Conservation (phyloP, 2,329 filamentous ascomycete species). For the Podosphaera xanthii region DNA sequence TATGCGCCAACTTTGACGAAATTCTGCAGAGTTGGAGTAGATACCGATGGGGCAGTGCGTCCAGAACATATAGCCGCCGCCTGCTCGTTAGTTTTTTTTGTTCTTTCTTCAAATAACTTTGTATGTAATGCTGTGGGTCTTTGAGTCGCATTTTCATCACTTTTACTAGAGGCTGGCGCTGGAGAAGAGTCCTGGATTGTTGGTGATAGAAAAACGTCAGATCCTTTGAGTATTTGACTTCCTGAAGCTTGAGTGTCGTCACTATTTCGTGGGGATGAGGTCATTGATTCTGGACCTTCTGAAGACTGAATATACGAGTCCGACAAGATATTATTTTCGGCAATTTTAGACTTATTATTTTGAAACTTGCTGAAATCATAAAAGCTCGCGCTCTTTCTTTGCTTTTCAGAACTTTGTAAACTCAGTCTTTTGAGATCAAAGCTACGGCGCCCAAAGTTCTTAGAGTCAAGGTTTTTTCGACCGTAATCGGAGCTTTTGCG, state of each 20-base stretch:
- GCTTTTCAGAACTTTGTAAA: slow-evolving; percentile 18
- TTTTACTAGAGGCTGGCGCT: slow-evolving; percentile 5
- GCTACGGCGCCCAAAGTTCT: slow-evolving; percentile 21
- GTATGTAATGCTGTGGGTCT: background rate
- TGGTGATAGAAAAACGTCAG: slow-evolving; percentile 70
- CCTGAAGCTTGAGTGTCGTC: slow-evolving; percentile 61
- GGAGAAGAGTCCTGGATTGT: slow-evolving; percentile 32
- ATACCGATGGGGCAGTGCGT: slow-evolving; percentile 16
- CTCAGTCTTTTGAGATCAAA: slow-evolving; percentile 25
- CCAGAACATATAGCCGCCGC: slow-evolving; percentile 8
- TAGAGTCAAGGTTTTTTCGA: slow-evolving; percentile 27
- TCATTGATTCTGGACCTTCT: slow-evolving; percentile 54
- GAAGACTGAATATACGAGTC: slow-evolving; percentile 56
- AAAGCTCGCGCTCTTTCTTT: slow-evolving; percentile 39
- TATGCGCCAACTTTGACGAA: slow-evolving; percentile 42
- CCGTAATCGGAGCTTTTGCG: slow-evolving; percentile 30
- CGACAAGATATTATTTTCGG: slow-evolving; percentile 36
- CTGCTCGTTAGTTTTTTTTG: slow-evolving; percentile 8
- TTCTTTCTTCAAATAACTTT: slow-evolving; percentile 1
- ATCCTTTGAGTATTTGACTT: slow-evolving; percentile 72
- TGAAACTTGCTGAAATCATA: slow-evolving; percentile 28
- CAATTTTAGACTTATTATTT: slow-evolving; percentile 23
- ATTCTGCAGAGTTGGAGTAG: slow-evolving; percentile 31
- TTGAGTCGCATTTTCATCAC: slow-evolving; percentile 1
- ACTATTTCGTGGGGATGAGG: slow-evolving; percentile 32